These are phyloP conservation scores for Clitopilus hobsonii DNA, from an alignment of 768 basidiomycete species.

Conservation along the genomic window DNA sequence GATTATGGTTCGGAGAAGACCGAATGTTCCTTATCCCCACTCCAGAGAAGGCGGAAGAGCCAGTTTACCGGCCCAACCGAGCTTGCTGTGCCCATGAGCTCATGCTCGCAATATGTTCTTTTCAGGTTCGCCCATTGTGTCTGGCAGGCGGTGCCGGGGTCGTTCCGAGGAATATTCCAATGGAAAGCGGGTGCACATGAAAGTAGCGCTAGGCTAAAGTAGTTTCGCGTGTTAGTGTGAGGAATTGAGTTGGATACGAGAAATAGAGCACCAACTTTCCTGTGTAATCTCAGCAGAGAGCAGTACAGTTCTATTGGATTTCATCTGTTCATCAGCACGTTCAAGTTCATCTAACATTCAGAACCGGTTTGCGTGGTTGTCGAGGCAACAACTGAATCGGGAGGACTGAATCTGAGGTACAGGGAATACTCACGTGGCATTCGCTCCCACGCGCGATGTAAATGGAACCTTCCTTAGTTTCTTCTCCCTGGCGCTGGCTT, in stretches of 20 bases:
- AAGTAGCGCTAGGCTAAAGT: conserved; percentile 4
- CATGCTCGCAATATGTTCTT: conserved; percentile 10
- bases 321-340: background rate
- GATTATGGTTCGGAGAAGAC: conserved; percentile 11
- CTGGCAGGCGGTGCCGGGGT: conserved; percentile 12
- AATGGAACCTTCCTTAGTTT: conserved; percentile 20
- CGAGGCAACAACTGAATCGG: conserved; percentile 6
- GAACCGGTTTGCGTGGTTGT: conserved; percentile 3
- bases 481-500: conserved; percentile 11
- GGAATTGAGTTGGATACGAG: conserved; percentile 2
- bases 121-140: conserved; percentile 13
- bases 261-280: too few species aligned
- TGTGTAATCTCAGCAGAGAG: background rate
- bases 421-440: conserved; percentile 19
- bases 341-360: too few species aligned
- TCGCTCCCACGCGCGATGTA: conserved; percentile 11
- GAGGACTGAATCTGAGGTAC: conserved; percentile 11
- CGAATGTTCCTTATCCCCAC: conserved; percentile 10
- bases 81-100: conserved; percentile 9
- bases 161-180: conserved; percentile 14
- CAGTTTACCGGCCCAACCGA: conserved; percentile 11
- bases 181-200: conserved; percentile 8
- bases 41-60: conserved; percentile 19
- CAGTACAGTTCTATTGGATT: background rate
- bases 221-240: background rate